Evolutionary conservation across 805 yeast species (phyloP).

Genomic region (Suhomyces xylopsoci): DNA sequence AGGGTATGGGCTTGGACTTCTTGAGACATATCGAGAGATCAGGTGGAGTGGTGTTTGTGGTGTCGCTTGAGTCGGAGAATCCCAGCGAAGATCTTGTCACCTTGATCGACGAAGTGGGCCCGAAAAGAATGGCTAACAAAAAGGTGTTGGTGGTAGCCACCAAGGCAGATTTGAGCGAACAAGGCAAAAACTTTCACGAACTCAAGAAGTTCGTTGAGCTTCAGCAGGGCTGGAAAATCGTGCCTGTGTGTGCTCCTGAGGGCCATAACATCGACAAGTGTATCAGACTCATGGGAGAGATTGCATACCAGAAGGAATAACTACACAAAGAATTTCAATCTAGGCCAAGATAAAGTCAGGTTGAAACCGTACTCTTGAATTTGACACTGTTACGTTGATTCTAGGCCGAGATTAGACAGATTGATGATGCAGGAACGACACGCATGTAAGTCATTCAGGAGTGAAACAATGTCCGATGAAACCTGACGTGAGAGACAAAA

Average conservation of each 20-base stretch:
- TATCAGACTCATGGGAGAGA: slow-evolving; percentile 67
- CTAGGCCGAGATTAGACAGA: neutral
- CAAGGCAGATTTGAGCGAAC: slow-evolving; percentile 77
- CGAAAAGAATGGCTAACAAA: slow-evolving; percentile 56
- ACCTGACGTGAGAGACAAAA: neutral
- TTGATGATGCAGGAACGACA: neutral
- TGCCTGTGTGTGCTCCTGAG: slow-evolving; percentile 81
- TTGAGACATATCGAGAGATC: slow-evolving; percentile 90
- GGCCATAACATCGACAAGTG: slow-evolving; percentile 71
- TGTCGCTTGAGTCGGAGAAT: slow-evolving; percentile 64
- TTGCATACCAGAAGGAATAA: slow-evolving; percentile 25
- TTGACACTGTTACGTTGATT: neutral
- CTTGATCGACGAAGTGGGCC: slow-evolving; percentile 70
- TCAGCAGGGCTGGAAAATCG: slow-evolving; percentile 56
- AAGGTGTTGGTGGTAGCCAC: slow-evolving; percentile 79
- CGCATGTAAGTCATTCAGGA: neutral
- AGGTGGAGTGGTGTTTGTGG: slow-evolving; percentile 82
- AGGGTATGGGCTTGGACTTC: slow-evolving; percentile 93
- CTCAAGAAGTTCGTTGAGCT: slow-evolving; percentile 45
- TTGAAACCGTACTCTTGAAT: neutral
- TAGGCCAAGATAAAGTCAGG: neutral
- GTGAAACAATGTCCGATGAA: neutral
- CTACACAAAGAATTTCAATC: neutral
- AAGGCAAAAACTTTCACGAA: slow-evolving; percentile 45
- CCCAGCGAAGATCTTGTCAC: slow-evolving; percentile 66